phyloP scores from a whole-genome alignment of 2,329 filamentous ascomycete genomes.

The Basipetospora chlamydospora region DNA sequence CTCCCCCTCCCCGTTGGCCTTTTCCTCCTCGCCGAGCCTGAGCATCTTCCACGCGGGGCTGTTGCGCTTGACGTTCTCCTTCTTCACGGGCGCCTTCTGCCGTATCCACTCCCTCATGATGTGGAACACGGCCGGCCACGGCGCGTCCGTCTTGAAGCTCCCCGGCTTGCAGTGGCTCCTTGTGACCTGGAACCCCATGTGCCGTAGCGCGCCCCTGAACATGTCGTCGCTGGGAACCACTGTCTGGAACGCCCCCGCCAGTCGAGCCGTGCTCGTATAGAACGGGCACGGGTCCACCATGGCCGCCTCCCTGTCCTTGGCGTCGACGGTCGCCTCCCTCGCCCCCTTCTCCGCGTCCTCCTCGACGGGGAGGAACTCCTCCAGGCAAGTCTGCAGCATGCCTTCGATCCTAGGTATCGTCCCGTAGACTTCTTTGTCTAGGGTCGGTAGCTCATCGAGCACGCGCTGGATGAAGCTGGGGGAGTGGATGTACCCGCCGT shows the following conservation, averaged over 20 bases:
- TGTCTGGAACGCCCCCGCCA: conserved; percentile 67
- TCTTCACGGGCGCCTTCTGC: conserved; percentile 66
- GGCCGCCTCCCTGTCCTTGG: conserved; percentile 40
- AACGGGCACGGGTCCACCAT: conserved; percentile 65
- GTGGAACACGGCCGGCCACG: conserved; percentile 83
- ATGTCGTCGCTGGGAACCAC: conserved; percentile 65
- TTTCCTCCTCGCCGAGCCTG: conserved; percentile 18
- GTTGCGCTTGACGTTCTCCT: conserved; percentile 52
- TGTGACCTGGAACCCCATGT: conserved; percentile 68
- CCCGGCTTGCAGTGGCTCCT: conserved; percentile 82
- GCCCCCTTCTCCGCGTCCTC: too few species aligned
- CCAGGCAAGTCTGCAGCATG: conserved; percentile 78
- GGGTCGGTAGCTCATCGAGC: conserved; percentile 53
- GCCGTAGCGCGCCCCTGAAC: conserved; percentile 65
- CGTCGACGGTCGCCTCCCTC: conserved; percentile 13
- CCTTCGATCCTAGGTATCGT: conserved; percentile 74
- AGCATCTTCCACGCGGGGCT: conserved; percentile 61
- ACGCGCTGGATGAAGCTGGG: conserved; percentile 68
- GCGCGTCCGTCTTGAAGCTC: conserved; percentile 85
- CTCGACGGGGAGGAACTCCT: conserved; percentile 43
- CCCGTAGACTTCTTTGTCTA: conserved; percentile 56
- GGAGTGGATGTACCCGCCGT: conserved; percentile 77
- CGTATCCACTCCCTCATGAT: conserved; percentile 84
- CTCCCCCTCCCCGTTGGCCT: conserved; percentile 10
- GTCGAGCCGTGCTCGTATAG: conserved; percentile 63